phyloP scores from a whole-genome alignment of 2,329 filamentous ascomycete species.

The Colletotrichum sp. region DNA sequence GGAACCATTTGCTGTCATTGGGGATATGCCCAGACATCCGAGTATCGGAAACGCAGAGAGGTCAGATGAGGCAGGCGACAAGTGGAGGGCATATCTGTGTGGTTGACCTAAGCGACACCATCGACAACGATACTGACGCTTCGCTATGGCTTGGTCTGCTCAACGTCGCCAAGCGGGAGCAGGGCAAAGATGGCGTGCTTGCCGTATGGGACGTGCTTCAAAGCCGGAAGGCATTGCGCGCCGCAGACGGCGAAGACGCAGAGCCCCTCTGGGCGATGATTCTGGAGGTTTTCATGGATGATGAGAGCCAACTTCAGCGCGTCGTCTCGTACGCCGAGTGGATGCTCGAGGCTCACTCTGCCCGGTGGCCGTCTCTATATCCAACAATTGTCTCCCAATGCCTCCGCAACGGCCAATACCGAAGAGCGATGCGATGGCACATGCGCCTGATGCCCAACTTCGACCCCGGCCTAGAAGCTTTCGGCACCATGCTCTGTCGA shows the following conservation, averaged over 20 bases:
- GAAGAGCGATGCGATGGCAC: conserved; percentile 52
- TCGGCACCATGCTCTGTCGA: conserved; percentile 46
- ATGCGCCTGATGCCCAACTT: conserved; percentile 47
- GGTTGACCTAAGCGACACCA: background rate
- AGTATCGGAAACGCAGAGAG: background rate
- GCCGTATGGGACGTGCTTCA: conserved; percentile 30
- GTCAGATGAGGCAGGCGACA: background rate
- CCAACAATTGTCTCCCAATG: conserved; percentile 48
- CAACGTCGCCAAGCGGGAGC: conserved; percentile 20
- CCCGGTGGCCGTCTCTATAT: conserved; percentile 57
- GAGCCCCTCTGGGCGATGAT: conserved; percentile 30
- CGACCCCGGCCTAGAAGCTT: conserved; percentile 42
- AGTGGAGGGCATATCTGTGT: background rate
- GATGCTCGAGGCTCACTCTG: conserved; percentile 41
- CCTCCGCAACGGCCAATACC: conserved; percentile 41
- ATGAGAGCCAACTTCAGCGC: conserved; percentile 30
- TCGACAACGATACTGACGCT: conserved; percentile 16
- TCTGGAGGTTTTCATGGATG: conserved; percentile 30
- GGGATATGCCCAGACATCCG: background rate
- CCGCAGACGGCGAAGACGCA: conserved; percentile 27
- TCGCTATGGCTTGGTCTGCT: conserved; percentile 25
- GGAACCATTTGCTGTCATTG: background rate
- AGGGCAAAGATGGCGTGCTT: conserved; percentile 26
- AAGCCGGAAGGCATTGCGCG: conserved; percentile 24
- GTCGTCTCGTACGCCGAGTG: conserved; percentile 46